These are phyloP conservation scores for Hygrophoropsis aurantiaca DNA, from an alignment of 768 basidiomycete genomes.

Conservation along the genomic window DNA sequence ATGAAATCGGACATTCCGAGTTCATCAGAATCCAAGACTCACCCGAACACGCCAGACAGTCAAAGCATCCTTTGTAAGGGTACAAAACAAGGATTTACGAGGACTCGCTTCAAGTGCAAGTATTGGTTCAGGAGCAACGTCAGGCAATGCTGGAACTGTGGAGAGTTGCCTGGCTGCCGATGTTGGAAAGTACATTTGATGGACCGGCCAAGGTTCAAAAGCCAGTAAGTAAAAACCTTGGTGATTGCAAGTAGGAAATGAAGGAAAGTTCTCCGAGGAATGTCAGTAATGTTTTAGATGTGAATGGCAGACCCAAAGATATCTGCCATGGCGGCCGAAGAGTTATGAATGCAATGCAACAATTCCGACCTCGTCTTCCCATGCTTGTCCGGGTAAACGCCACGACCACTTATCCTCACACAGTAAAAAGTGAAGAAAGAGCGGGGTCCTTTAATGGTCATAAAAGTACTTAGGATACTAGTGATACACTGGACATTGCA, in stretches of 20 bases:
- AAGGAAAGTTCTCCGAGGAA: neutral
- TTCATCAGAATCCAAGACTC: conserved; percentile 23
- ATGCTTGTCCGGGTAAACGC: neutral
- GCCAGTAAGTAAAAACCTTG: neutral
- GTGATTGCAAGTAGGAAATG: conserved; percentile 3
- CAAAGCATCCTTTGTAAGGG: conserved; percentile 68
- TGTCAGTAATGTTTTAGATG: neutral
- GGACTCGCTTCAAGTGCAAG: conserved; percentile 64
- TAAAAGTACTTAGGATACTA: conserved; percentile 27
- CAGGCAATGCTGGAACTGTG: conserved; percentile 66
- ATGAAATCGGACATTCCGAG: conserved; percentile 5
- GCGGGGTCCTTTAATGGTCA: conserved; percentile 4
- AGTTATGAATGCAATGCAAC: neutral
- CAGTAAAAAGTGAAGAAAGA: neutral
- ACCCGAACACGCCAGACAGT: conserved; percentile 84
- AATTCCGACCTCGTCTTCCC: neutral
- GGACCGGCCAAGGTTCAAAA: neutral
- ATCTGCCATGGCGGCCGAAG: neutral
- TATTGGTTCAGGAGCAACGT: conserved; percentile 56
- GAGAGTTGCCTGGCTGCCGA: conserved; percentile 74
- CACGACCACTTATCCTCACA: neutral
- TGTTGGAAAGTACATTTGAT: conserved; percentile 81
- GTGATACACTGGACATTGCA: conserved; percentile 29
- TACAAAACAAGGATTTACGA: conserved; percentile 75
- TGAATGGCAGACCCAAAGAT: conserved; percentile 6